Conservation (phyloP, 2,329 filamentous ascomycete genomes). For the Orbilia ellipsospora region DNA sequence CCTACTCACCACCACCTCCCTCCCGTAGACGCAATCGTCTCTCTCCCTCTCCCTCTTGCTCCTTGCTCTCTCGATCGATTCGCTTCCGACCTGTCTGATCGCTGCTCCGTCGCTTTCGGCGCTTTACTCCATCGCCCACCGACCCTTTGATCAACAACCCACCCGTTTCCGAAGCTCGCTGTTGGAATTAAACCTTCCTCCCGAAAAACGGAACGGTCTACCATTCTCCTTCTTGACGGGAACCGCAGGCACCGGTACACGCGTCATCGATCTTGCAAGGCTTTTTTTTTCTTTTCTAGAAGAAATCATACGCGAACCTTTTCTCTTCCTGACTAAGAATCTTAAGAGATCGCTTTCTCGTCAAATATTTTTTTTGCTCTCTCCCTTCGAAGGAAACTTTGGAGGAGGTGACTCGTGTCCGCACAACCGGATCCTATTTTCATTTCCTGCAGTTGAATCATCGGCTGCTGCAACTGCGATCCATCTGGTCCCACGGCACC, state of each 20-base stretch:
- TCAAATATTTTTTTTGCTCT: slow-evolving; percentile 5
- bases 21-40: slow-evolving; percentile 40
- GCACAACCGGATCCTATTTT: slow-evolving; percentile 41
- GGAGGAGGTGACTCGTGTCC: slow-evolving; percentile 28
- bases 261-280: slow-evolving; percentile 45
- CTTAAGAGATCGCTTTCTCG: slow-evolving; percentile 1
- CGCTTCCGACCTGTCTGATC: slow-evolving; percentile 30
- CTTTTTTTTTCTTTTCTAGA: slow-evolving; percentile 33
- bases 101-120: slow-evolving; percentile 40
- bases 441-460: slow-evolving; percentile 21
- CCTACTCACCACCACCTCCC: slow-evolving; percentile 2
- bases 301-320: slow-evolving; percentile 20
- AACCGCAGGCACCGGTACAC: slow-evolving; percentile 55
- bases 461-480: slow-evolving; percentile 37
- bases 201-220: slow-evolving; percentile 36
- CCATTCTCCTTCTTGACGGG: slow-evolving; percentile 45
- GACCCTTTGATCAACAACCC: slow-evolving; percentile 14
- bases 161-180: slow-evolving; percentile 22
- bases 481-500: slow-evolving; percentile 22
- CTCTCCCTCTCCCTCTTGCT: slow-evolving; percentile 24
- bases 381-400: slow-evolving; percentile 48
- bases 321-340: slow-evolving; percentile 3
- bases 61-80: slow-evolving; percentile 35
- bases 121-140: slow-evolving; percentile 22
- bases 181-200: slow-evolving; percentile 19